Percentiles rank a stretch among this genome's conserved stretches.
Conservation (phyloP, 225 moss, liverwort and hornwort genomes). For the Physcomitrium patens region DNA sequence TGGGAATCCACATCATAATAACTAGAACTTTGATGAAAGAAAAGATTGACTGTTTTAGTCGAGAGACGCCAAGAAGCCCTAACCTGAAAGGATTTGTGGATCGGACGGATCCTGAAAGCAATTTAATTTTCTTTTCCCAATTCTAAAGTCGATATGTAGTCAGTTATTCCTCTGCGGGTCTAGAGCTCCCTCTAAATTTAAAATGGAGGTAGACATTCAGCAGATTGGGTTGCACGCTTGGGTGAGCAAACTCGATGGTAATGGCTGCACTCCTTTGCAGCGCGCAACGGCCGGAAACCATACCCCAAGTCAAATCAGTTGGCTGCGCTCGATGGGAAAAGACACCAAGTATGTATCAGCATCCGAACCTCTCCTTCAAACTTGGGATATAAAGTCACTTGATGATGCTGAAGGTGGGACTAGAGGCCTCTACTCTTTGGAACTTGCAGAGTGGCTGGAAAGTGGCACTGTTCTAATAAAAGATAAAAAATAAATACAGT, state of each 20-base stretch:
- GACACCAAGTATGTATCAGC: slow-evolving; percentile 39
- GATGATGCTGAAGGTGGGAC: slow-evolving; percentile 8
- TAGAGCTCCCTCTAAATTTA: background rate
- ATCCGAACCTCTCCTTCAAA: slow-evolving; percentile 19
- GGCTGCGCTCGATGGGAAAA: slow-evolving; percentile 44
- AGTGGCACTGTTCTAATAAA: slow-evolving; percentile 6
- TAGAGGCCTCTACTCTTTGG: slow-evolving; percentile 21
- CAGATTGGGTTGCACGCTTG: slow-evolving; percentile 83
- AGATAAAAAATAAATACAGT: slow-evolving; percentile 11
- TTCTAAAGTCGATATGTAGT: no score
- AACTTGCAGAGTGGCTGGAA: slow-evolving; percentile 44
- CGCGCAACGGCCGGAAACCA: slow-evolving; percentile 59
- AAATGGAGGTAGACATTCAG: slow-evolving; percentile 35
- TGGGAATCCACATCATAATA: no score
- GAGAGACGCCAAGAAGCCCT: no score
- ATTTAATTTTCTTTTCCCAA: background rate
- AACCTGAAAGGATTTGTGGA: background rate
- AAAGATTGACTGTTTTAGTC: no score
- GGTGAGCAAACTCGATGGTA: slow-evolving; percentile 58
- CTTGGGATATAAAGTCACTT: slow-evolving; percentile 26
- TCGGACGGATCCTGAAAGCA: background rate
- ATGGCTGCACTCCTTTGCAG: slow-evolving; percentile 65
- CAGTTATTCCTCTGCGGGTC: no score
- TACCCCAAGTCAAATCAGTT: slow-evolving; percentile 51
- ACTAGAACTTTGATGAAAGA: no score